phyloP scores from a whole-genome alignment of 192 early-diverging fungal species.

The Physocladia obscura region DNA sequence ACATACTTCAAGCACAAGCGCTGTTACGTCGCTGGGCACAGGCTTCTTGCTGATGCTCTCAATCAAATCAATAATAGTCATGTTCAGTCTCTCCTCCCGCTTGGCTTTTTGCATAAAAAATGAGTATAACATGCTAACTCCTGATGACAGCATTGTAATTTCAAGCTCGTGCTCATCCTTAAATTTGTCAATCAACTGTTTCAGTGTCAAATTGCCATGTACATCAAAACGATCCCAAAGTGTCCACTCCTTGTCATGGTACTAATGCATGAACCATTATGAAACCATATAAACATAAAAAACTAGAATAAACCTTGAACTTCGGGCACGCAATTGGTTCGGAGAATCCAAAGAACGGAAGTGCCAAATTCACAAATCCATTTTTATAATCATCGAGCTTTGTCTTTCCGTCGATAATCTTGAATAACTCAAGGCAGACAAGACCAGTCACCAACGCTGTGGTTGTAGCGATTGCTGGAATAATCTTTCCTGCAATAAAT shows the following conservation, averaged over 20 bases:
- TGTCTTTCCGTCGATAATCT: constrained; percentile 74
- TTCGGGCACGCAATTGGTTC: constrained; percentile 93
- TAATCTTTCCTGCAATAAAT: constrained; percentile 96
- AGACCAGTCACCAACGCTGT: constrained; percentile 95
- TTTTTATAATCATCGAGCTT: constrained; percentile 98
- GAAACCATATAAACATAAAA: not conserved
- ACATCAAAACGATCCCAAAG: constrained; percentile 97
- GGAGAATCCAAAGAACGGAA: constrained; percentile 99
- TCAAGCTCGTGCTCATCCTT: constrained; percentile 78
- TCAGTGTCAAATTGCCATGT: constrained; percentile 78
- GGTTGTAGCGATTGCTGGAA: constrained; percentile 97
- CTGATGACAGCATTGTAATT: constrained; percentile 88
- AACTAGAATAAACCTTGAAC: constrained; percentile 51
- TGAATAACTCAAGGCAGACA: constrained; percentile 96
- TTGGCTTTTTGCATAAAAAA: constrained; percentile 87
- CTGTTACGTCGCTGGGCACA: constrained; percentile 79
- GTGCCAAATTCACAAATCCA: constrained; percentile 94
- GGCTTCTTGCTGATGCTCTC: constrained; percentile 84
- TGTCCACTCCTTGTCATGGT: constrained; percentile 81
- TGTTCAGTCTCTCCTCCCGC: constrained; percentile 72
- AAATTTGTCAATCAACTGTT: constrained; percentile 87
- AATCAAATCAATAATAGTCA: constrained; percentile 81
- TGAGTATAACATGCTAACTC: constrained; percentile 90
- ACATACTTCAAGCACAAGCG: constrained; percentile 83
- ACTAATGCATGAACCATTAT: constrained; percentile 38